phyloP scores from a whole-genome alignment of 2,329 filamentous ascomycete genomes.

The Rhinocladiella similis region DNA sequence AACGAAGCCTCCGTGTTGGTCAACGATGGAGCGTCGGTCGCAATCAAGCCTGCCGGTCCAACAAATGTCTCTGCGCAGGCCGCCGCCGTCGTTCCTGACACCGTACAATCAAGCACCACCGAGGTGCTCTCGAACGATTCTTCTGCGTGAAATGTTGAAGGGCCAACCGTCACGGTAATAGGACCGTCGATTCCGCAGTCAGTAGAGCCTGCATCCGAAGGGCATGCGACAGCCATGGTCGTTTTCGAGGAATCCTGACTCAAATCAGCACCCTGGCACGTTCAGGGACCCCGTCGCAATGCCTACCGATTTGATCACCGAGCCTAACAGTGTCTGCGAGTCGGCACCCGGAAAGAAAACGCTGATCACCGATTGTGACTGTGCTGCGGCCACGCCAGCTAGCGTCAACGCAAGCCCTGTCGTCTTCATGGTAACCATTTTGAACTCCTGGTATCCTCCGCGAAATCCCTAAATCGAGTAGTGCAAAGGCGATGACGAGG shows the following conservation, averaged over 20 bases:
- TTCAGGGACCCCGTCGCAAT: background rate
- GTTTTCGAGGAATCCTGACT: slow-evolving; percentile 19
- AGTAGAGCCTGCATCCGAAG: slow-evolving; percentile 7
- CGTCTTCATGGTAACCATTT: slow-evolving; percentile 15
- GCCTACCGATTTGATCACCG: slow-evolving; percentile 20
- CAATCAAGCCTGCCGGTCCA: slow-evolving; percentile 12
- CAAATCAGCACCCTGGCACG: background rate
- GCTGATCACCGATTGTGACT: slow-evolving; percentile 18
- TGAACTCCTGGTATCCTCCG: background rate
- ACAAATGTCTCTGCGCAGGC: slow-evolving; percentile 22
- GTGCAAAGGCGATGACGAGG: too few relatives aligned
- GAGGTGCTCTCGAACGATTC: slow-evolving; percentile 15
- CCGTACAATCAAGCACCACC: slow-evolving; percentile 18
- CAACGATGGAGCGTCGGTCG: slow-evolving; percentile 5
- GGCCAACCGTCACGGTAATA: slow-evolving; percentile 25
- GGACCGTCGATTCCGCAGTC: slow-evolving; percentile 21
- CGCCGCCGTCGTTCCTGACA: slow-evolving; percentile 24
- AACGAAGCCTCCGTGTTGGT: slow-evolving; percentile 2
- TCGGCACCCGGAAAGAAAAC: slow-evolving; percentile 22
- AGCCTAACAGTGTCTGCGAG: slow-evolving; percentile 19
- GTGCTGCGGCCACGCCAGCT: slow-evolving; percentile 12
- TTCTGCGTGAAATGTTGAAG: slow-evolving; percentile 15
- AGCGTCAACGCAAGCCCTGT: slow-evolving; percentile 9
- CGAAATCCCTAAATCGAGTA: background rate
- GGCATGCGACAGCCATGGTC: slow-evolving; percentile 23